These are phyloP conservation scores for Sequoia sempervirens DNA, from an alignment of 75 land plant genomes.

Conservation along the genomic window DNA sequence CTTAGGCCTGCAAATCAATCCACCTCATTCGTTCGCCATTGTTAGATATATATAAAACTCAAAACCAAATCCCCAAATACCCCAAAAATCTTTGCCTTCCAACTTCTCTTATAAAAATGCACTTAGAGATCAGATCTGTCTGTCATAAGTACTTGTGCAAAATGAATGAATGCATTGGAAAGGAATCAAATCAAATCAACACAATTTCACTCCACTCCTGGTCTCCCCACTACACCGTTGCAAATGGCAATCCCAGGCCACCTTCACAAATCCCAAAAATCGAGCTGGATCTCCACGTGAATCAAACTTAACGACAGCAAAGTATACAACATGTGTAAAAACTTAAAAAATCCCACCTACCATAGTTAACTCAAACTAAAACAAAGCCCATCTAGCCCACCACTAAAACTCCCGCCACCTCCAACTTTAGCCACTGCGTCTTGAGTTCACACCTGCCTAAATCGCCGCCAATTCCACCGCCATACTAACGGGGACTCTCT, in stretches of 20 bases:
- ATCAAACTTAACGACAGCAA: background rate
- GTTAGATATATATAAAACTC: background rate
- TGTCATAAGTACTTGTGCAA: slow-evolving; percentile 4
- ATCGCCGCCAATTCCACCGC: background rate
- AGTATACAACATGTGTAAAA: background rate
- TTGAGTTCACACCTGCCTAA: too few species aligned
- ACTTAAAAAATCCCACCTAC: background rate
- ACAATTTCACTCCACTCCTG: background rate
- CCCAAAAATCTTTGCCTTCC: background rate
- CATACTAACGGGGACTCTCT: background rate
- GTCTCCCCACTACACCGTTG: slow-evolving; percentile 5
- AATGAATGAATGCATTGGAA: background rate
- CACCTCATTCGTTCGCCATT: background rate
- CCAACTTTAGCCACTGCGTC: too few species aligned
- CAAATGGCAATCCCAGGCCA: background rate
- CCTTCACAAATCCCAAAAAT: background rate
- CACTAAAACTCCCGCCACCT: too few species aligned
- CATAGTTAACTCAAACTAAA: background rate
- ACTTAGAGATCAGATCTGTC: slow-evolving; percentile 2
- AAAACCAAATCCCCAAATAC: background rate
- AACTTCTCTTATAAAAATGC: background rate
- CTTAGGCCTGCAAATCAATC: background rate
- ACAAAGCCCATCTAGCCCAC: too few species aligned
- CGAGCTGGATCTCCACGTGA: background rate
- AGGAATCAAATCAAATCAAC: slow-evolving; percentile 5